Conservation (phyloP, 108 stramenopile species). For the Cyclotella atomus region DNA sequence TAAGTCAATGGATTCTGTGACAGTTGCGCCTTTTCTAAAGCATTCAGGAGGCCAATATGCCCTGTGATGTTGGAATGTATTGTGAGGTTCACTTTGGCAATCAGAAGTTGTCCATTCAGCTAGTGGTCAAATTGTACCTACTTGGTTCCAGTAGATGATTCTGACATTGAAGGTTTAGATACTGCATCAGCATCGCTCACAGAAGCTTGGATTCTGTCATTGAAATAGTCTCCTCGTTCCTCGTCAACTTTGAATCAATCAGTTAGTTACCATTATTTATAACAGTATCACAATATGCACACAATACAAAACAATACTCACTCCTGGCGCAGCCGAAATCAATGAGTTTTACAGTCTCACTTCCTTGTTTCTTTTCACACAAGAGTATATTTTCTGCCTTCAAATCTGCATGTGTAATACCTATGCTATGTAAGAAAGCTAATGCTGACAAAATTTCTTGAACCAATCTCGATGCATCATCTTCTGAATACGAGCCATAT, state of each 20-base stretch:
- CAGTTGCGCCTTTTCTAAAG: constrained; percentile 30
- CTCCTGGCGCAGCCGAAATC: constrained; percentile 62
- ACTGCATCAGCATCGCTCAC: no score
- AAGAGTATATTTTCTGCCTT: constrained; percentile 88
- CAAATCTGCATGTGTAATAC: constrained; percentile 76
- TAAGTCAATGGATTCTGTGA: constrained; percentile 64
- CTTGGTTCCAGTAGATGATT: constrained; percentile 59
- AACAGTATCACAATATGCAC: not conserved
- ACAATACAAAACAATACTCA: not conserved
- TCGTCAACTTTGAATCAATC: not conserved
- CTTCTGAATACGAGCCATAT: constrained; percentile 79
- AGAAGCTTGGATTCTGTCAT: not conserved
- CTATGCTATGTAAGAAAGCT: constrained; percentile 75
- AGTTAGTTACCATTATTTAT: not conserved
- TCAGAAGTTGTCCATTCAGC: no score
- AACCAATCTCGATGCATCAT: constrained; percentile 70
- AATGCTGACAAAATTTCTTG: constrained; percentile 76
- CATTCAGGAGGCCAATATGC: constrained; percentile 88
- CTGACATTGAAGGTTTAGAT: not conserved
- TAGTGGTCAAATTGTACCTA: no score
- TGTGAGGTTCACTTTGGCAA: no score
- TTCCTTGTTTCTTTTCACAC: constrained; percentile 51
- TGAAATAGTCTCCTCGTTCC: constrained; percentile 19
- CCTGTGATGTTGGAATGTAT: not conserved
- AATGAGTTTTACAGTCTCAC: constrained; percentile 52